phyloP scores from a whole-genome alignment of 2,329 filamentous ascomycete genomes.

The Ophiostoma sp. region DNA sequence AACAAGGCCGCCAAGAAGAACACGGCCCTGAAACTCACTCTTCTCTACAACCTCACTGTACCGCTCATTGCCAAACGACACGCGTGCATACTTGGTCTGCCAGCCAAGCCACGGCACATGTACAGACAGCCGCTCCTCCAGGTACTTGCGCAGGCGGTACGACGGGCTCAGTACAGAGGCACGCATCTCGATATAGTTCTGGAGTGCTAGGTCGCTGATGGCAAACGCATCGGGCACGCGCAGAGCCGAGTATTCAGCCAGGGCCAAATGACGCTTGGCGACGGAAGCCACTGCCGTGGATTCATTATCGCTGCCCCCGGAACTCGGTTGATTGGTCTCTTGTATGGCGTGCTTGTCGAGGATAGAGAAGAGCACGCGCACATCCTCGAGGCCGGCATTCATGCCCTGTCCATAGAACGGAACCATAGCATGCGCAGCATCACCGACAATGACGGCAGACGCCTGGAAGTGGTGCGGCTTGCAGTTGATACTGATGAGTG shows the following conservation, averaged over 20 bases:
- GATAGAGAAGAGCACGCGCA: constrained; percentile 76
- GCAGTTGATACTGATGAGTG: constrained; percentile 90
- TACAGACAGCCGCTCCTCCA: constrained; percentile 78
- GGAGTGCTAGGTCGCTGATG: constrained; percentile 85
- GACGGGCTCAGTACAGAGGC: constrained; percentile 70
- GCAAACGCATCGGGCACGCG: constrained; percentile 75
- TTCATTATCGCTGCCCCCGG: constrained; percentile 31
- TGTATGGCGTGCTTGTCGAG: constrained; percentile 61
- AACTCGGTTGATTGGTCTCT: constrained; percentile 25
- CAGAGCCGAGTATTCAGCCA: constrained; percentile 68
- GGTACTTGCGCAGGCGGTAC: constrained; percentile 74
- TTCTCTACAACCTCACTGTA: constrained; percentile 75
- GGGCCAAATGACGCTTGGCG: constrained; percentile 55
- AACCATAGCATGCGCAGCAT: constrained; percentile 95
- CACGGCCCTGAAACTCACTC: constrained; percentile 62
- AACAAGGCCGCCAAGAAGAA: constrained; percentile 47
- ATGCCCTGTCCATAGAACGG: constrained; percentile 98
- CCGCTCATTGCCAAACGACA: constrained; percentile 88
- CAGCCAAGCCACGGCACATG: constrained; percentile 74
- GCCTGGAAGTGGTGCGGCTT: constrained; percentile 74
- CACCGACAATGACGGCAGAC: constrained; percentile 79
- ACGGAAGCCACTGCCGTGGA: too few species aligned
- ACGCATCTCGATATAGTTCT: constrained; percentile 94
- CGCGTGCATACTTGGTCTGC: constrained; percentile 84
- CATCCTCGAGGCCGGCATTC: constrained; percentile 93